Base-by-base conservation (phyloP, 2,329 filamentous ascomycete species). In the Hymenoscyphus linearis region DNA sequence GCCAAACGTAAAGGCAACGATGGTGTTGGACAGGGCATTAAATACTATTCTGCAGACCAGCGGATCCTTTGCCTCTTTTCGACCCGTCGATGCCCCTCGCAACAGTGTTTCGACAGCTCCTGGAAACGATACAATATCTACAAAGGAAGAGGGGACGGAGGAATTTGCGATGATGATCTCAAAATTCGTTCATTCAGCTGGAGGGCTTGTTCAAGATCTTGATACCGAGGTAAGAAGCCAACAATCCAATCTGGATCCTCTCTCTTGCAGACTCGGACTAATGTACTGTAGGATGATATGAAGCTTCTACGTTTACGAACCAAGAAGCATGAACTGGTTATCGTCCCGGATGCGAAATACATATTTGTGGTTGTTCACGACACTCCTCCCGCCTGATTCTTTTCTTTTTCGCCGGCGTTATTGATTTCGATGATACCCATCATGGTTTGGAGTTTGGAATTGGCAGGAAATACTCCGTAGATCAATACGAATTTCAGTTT, bases 301-400 rank as follows among this genome's bases (percentile, higher is more conserved):
- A 91, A 87, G 75, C 78, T 95, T 55, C 75, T 95, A 57, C 82
- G 90, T 65, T 73, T 96, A 66, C 83, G 91, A 66, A 93, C 90
- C n/a, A 91, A 87, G 78, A 92, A 90, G 74, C 89, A 92, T 68
- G 91, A 96, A 74, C 77, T 95, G 64, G 88, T 95, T 62, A 90
- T 95, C 70, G 88, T 93, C 22, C 90, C 89, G 74, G 90, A 93
- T 73, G 71, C 83, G 47, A 92, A 90, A 71, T 96, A 90, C 74
- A 79, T 95, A 54, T 80, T 93, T 40, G 85, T 93, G 59, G 87
- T 92, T 40, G 83, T 93, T 60, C 90, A 93, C 75, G 90, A 62
- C 47, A 62, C 61, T 27, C 61, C 89, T 44, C 82, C 85, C 9
- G 86, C 85, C 69, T 89, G 75, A 58, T 61, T 57, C 36, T n/a